Evolutionary conservation across 73 alveolate genomes (phyloP), one percentile per base, ranked within the genome.

Genomic region (Uronychia binucleata): DNA sequence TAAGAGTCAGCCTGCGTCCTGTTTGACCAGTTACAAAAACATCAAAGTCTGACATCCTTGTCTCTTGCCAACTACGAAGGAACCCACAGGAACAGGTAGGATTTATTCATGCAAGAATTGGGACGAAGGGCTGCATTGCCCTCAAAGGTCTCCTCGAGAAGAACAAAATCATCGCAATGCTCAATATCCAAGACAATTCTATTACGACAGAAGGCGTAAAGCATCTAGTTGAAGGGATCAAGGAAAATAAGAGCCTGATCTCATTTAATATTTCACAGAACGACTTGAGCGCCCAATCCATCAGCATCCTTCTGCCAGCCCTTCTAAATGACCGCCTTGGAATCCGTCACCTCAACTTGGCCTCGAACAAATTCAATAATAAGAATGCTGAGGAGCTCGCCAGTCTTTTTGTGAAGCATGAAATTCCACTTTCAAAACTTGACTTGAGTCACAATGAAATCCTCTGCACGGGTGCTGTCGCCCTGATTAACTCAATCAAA

Each of bases 81-180:
- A 33, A 57, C 74, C 14, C 89, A 82, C 34, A 74, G 89, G 32
- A 82, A 82, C 33, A 60, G 89, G 57, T n/a, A n/a, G n/a, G n/a
- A n/a, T n/a, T n/a, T n/a, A n/a, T n/a, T n/a, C n/a, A n/a, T n/a
- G n/a, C n/a, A n/a, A n/a, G n/a, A n/a, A 33, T 82, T 0, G 89
- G 89, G 1, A 67, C 89, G n/a, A 82, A 82, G 29, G 89, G 89
- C n/a, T 59, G 79, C 57, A 82, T 74, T 29, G 83, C 75, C 13
- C 74, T 82, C 27, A 74, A 74, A 19, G 77, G 74, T 1, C 59
- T 82, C 1, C 75, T 82, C 8, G 59, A 27, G 58, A 28, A 31
- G 0, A 82, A 82, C 33, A 82, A 82, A 59, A 29, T 33, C 14
- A 5, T 82, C 0, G 30, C 89, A 31, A 32, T 82, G 82, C 60